These are phyloP conservation scores for Fusarium sp. DNA, from an alignment of 2,329 filamentous ascomycete species.

Conservation along the genomic window DNA sequence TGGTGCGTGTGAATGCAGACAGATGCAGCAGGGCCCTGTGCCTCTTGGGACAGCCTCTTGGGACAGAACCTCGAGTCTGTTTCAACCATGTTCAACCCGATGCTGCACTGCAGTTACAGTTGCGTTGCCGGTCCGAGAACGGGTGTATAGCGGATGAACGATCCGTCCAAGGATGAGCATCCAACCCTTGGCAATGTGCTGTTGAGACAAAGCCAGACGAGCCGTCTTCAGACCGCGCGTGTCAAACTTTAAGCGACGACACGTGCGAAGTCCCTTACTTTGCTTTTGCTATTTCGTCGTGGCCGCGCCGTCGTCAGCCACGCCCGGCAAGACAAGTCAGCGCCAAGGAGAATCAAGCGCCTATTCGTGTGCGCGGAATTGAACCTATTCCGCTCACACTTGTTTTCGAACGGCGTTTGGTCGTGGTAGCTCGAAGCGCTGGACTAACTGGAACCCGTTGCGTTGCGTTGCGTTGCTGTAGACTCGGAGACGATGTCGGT, in stretches of 20 bases:
- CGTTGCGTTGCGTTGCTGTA: not conserved
- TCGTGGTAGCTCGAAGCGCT: not conserved
- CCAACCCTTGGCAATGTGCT: conserved; percentile 15
- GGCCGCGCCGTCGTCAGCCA: conserved; percentile 37
- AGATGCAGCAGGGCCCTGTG: conserved; percentile 12
- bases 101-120: not conserved
- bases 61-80: conserved; percentile 10
- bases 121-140: conserved; percentile 11
- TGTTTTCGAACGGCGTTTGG: not conserved
- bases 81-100: conserved; percentile 21
- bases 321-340: conserved; percentile 31
- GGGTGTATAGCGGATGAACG: conserved; percentile 8
- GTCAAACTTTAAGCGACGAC: conserved; percentile 44
- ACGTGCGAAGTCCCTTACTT: conserved; percentile 42
- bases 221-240: conserved; percentile 29
- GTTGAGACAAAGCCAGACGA: conserved; percentile 37
- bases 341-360: conserved; percentile 14
- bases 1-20: conserved; percentile 23
- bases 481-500: not conserved
- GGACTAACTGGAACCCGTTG: not conserved
- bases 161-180: conserved; percentile 14
- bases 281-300: conserved; percentile 35
- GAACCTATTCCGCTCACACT: not conserved
- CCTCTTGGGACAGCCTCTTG: not conserved
- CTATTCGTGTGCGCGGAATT: conserved; percentile 8